Percentiles rank a stretch among this genome's conserved stretches.
phyloP scores from a whole-genome alignment of 2,329 filamentous ascomycete species.

The Tolypocladium tundrense region DNA sequence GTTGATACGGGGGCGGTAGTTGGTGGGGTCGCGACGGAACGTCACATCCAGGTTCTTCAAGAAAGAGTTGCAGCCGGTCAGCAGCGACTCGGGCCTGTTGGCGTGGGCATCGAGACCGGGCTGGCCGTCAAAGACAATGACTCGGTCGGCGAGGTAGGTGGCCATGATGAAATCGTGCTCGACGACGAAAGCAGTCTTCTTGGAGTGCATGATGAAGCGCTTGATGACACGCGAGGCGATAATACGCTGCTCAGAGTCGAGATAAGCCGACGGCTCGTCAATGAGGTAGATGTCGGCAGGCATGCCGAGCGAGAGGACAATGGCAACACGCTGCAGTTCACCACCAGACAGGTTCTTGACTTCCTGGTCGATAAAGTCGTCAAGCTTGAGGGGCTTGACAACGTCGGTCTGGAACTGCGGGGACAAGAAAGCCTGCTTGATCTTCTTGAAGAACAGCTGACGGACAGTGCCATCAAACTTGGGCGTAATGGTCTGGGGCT shows the following conservation, averaged over 20 bases:
- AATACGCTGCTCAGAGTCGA: slow-evolving; percentile 98
- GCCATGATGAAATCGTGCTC: slow-evolving; percentile 99
- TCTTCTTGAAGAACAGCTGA: slow-evolving; percentile 99
- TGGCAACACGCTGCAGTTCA: slow-evolving; percentile 98
- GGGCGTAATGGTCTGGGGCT: slow-evolving; percentile 98
- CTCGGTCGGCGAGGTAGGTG: slow-evolving; percentile 69
- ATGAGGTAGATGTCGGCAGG: slow-evolving; percentile 98
- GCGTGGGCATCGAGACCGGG: slow-evolving; percentile 82
- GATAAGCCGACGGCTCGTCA: slow-evolving; percentile 93
- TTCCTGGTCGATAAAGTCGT: slow-evolving; percentile 99
- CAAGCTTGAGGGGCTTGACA: slow-evolving; percentile 97
- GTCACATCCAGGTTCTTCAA: slow-evolving; percentile 95
- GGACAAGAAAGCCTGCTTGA: slow-evolving; percentile 90
- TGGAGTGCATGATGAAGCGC: slow-evolving; percentile 99
- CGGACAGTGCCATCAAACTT: slow-evolving; percentile 97
- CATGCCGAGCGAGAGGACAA: slow-evolving; percentile 89
- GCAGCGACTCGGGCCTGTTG: slow-evolving; percentile 80
- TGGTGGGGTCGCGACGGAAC: slow-evolving; percentile 94
- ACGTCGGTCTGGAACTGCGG: slow-evolving; percentile 99
- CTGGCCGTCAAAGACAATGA: slow-evolving; percentile 96
- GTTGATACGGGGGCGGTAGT: slow-evolving; percentile 96
- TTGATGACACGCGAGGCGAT: slow-evolving; percentile 96
- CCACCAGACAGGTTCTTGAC: slow-evolving; percentile 98
- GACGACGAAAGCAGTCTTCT: slow-evolving; percentile 98
- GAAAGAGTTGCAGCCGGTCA: slow-evolving; percentile 95